These are phyloP conservation scores for Eucalyptus sp. DNA, from an alignment of 345 rosid genomes.

Conservation along the genomic window DNA sequence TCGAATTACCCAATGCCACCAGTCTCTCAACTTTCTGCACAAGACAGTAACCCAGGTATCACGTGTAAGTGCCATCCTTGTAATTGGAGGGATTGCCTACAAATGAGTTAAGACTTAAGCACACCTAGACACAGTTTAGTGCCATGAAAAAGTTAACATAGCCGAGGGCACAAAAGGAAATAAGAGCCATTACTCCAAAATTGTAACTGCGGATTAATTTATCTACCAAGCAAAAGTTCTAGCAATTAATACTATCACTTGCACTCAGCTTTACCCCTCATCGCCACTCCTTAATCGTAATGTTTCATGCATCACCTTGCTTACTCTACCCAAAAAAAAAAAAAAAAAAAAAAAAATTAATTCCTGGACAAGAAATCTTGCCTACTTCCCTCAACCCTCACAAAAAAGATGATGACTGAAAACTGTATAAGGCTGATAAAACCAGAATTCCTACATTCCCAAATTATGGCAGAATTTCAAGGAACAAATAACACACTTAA, in stretches of 20 bases:
- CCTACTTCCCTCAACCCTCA: background rate
- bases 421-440: background rate
- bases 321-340: background rate
- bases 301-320: background rate
- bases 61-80: slow-evolving; percentile 92
- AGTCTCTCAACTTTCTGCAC: slow-evolving; percentile 94
- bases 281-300: background rate
- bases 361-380: background rate
- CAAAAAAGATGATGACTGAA: background rate
- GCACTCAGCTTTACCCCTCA: background rate
- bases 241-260: background rate
- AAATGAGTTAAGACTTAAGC: background rate
- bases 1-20: slow-evolving; percentile 97
- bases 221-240: background rate
- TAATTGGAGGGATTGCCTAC: slow-evolving; percentile 88
- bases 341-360: background rate
- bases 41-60: slow-evolving; percentile 98
- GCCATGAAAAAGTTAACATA: background rate
- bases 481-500: background rate
- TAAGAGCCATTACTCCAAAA: background rate
- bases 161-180: background rate
- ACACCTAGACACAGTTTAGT: background rate
- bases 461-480: background rate
- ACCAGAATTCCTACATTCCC: background rate
- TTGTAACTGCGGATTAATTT: background rate